A percentile compares a stretch with the other conserved stretches of the same genome.
Evolutionary conservation across 306 rosid genomes (phyloP).

Genomic region (Vigna hirtella): DNA sequence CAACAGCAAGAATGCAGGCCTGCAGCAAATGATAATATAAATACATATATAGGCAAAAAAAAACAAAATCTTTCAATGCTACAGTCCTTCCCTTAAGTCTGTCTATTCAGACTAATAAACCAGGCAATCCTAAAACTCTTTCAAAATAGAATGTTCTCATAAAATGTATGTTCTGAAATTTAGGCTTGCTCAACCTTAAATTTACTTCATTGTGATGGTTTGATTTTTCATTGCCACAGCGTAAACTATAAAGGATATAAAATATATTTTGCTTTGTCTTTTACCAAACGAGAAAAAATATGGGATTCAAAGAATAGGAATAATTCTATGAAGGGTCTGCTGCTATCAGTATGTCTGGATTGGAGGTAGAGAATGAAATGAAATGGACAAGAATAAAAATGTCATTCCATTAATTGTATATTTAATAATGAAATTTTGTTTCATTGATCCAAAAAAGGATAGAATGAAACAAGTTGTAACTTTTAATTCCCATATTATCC

Average conservation of each 20-base stretch:
- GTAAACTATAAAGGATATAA: not conserved
- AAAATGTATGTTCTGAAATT: conserved; percentile 5
- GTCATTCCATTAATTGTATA: not conserved
- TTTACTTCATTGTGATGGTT: not conserved
- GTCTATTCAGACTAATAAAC: conserved; percentile 24
- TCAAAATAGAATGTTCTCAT: conserved; percentile 3
- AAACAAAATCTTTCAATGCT: not conserved
- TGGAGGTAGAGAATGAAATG: not conserved
- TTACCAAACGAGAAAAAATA: conserved; percentile 4
- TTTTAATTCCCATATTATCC: not conserved
- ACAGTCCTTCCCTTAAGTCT: not conserved
- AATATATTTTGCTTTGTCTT: not conserved
- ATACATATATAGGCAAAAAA: not conserved
- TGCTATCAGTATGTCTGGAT: not conserved
- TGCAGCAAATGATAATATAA: conserved; percentile 52
- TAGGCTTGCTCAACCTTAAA: too few species aligned
- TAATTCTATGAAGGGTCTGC: conserved; percentile 11
- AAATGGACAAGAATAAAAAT: not conserved
- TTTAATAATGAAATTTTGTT: too few species aligned
- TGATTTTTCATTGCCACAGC: conserved; percentile 12
- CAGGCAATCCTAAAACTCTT: conserved; percentile 28
- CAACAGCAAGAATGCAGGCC: conserved; percentile 98
- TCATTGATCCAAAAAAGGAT: not conserved
- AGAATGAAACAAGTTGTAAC: not conserved
- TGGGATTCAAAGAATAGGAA: conserved; percentile 24